Percentiles rank a stretch among this genome's conserved stretches.
Conservation (phyloP, 441 rosid species). For the Populus hybrid region DNA sequence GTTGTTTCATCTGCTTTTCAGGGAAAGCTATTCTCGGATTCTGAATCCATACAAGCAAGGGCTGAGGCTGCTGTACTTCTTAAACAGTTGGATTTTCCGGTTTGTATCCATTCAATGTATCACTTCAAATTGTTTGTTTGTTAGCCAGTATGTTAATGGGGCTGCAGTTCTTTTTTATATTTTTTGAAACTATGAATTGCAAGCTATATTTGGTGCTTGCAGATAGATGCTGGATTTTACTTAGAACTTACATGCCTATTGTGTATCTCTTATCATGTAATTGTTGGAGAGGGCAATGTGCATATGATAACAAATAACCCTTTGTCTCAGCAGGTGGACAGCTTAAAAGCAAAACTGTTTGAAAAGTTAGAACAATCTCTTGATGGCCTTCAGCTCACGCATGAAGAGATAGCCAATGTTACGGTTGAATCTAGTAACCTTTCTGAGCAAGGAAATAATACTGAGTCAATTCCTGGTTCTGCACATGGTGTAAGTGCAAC, state of each 20-base stretch:
- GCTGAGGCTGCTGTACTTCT: conserved; percentile 98
- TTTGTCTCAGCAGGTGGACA: conserved; percentile 65
- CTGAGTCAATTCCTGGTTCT: conserved; percentile 30
- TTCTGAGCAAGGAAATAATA: conserved; percentile 35
- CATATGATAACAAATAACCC: conserved; percentile 16
- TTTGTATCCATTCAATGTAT: conserved; percentile 35
- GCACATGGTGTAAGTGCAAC: conserved; percentile 57
- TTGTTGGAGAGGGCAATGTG: conserved; percentile 9
- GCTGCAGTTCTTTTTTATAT: background rate
- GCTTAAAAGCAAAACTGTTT: conserved; percentile 75
- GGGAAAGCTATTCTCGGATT: conserved; percentile 88
- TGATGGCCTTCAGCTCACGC: conserved; percentile 63
- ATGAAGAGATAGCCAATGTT: conserved; percentile 41
- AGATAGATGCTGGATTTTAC: background rate
- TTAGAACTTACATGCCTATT: background rate
- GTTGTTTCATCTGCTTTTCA: conserved; percentile 31
- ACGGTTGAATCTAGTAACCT: conserved; percentile 40
- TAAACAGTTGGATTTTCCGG: conserved; percentile 91
- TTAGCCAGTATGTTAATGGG: background rate
- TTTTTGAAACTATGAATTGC: background rate
- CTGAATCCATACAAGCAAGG: conserved; percentile 91
- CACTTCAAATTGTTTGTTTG: conserved; percentile 9
- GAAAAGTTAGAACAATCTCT: conserved; percentile 92
- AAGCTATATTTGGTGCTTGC: background rate
- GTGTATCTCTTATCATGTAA: background rate